A percentile compares a stretch with the other conserved stretches of the same genome.
phyloP scores from a whole-genome alignment of 2,329 filamentous ascomycete genomes.

The Apiospora phragmitis region DNA sequence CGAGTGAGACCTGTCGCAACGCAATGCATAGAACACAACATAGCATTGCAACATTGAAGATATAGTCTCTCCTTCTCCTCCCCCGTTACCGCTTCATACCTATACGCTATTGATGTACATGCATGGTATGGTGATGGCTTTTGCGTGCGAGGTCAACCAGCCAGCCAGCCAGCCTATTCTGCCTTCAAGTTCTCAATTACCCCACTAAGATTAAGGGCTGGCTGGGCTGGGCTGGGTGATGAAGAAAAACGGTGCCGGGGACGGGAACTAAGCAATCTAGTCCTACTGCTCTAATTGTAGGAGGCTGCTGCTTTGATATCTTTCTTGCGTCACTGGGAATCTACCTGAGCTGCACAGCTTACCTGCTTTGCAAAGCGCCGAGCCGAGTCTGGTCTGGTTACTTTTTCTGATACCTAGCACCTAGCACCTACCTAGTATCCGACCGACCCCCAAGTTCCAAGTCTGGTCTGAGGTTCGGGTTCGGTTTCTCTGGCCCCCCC shows the following conservation, averaged over 20 bases:
- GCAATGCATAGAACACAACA: neutral
- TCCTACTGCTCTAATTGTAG: neutral
- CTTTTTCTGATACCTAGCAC: neutral
- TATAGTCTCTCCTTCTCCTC: neutral
- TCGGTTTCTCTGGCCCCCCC: neutral
- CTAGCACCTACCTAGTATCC: neutral
- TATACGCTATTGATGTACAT: neutral
- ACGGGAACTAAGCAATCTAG: neutral
- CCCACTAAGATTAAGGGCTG: neutral
- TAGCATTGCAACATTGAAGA: neutral
- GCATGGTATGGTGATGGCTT: neutral
- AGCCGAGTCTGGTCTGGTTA: neutral
- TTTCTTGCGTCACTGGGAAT: neutral
- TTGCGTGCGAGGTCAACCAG: neutral
- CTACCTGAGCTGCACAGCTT: neutral
- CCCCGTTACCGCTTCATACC: neutral
- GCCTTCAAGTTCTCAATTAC: neutral
- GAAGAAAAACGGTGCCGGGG: constrained; percentile 1
- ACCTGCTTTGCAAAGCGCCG: neutral
- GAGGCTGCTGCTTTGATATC: neutral
- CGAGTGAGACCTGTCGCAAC: constrained; percentile 6
- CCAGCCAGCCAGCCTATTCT: neutral
- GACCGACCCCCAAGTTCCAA: neutral
- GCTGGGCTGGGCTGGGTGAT: neutral
- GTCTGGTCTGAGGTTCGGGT: neutral